These are phyloP conservation scores for Colletotrichum australisinense DNA, from an alignment of 2,329 filamentous ascomycete species.

Conservation along the genomic window DNA sequence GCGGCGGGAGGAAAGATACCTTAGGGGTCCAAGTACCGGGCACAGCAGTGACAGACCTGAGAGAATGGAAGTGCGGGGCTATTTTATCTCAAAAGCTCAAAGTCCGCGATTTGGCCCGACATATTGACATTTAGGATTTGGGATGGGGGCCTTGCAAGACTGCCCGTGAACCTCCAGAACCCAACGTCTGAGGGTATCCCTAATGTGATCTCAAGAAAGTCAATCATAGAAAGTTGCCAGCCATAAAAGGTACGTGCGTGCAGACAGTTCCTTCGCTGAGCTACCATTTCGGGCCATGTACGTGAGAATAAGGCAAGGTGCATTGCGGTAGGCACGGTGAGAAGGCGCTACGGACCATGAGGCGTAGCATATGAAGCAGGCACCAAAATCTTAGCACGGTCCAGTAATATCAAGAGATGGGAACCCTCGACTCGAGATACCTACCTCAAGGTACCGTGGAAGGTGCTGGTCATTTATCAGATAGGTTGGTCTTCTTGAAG, in stretches of 20 bases:
- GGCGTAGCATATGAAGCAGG: constrained; percentile 16
- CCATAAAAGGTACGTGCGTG: constrained; percentile 12
- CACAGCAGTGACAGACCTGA: neutral
- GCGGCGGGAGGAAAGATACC: neutral
- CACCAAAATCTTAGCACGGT: constrained; percentile 1
- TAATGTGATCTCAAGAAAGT: neutral
- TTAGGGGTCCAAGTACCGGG: constrained; percentile 30
- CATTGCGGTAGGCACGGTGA: neutral
- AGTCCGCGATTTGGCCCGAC: constrained; percentile 6
- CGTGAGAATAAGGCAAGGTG: neutral
- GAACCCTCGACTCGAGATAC: neutral
- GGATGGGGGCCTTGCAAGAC: neutral
- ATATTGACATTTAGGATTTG: neutral
- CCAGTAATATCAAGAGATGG: constrained; percentile 17
- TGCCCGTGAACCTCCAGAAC: neutral
- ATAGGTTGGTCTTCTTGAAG: neutral
- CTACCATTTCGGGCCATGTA: neutral
- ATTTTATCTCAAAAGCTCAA: neutral
- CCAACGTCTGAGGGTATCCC: neutral
- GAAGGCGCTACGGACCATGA: neutral
- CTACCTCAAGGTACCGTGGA: neutral
- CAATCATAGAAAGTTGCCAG: constrained; percentile 5
- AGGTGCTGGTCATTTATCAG: constrained; percentile 2
- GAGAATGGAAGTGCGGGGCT: constrained; percentile 19
- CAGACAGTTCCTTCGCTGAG: constrained; percentile 1